phyloP scores from a whole-genome alignment of 1,284 basidiomycete species.

The Boletus austroedulis region DNA sequence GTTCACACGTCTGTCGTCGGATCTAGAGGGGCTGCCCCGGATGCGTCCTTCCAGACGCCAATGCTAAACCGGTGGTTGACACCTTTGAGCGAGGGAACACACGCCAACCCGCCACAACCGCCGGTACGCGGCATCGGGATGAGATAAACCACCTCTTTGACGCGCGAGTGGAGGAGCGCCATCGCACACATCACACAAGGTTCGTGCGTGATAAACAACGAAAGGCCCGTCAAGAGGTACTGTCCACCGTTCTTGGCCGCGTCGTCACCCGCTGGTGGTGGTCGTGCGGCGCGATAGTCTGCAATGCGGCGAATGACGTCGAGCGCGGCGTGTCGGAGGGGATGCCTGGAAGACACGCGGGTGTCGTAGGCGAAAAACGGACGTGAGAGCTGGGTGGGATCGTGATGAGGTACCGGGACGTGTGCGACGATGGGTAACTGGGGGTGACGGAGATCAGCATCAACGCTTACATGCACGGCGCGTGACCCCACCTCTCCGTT shows the following conservation, averaged over 20 bases:
- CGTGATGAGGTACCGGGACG: conserved; percentile 61
- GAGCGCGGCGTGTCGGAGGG: conserved; percentile 79
- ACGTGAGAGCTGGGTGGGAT: conserved; percentile 33
- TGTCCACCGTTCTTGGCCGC: conserved; percentile 58
- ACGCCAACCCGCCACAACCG: conserved; percentile 68
- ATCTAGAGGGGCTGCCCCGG: conserved; percentile 9
- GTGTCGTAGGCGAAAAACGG: conserved; percentile 69
- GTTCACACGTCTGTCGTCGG: conserved; percentile 21
- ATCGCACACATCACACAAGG: conserved; percentile 96
- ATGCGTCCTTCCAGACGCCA: conserved; percentile 49
- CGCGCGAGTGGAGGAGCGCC: conserved; percentile 88
- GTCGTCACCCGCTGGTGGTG: conserved; percentile 9
- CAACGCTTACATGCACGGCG: not conserved
- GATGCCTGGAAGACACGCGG: conserved; percentile 62
- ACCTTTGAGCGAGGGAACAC: conserved; percentile 71
- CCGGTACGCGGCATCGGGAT: conserved; percentile 70
- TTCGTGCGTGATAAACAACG: conserved; percentile 88
- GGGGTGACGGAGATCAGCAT: not conserved
- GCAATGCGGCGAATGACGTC: conserved; percentile 72
- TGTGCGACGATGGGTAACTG: conserved; percentile 78
- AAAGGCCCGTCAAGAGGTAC: conserved; percentile 82
- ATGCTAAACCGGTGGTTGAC: conserved; percentile 85
- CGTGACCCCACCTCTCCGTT: conserved; percentile 55
- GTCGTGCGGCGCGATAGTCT: conserved; percentile 45
- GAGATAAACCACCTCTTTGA: conserved; percentile 79